A percentile compares a stretch with the other conserved stretches of the same genome.
These are phyloP conservation scores for Xylariaceae sp. DNA, from an alignment of 2,329 filamentous ascomycete species.

Conservation along the genomic window DNA sequence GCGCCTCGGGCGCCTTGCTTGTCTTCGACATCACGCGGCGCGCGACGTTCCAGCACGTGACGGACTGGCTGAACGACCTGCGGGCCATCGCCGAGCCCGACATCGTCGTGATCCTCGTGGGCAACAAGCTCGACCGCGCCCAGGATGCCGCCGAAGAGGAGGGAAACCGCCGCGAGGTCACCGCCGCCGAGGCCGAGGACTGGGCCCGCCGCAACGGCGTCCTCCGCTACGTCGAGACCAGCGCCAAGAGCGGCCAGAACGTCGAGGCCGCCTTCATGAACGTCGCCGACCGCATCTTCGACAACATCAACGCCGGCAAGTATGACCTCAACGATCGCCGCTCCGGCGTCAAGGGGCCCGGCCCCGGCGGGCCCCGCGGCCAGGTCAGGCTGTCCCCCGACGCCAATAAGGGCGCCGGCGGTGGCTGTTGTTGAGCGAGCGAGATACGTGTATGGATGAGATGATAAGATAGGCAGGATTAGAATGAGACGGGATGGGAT, in stretches of 20 bases:
- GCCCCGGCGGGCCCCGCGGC: conserved; percentile 48
- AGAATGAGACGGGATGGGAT: neutral
- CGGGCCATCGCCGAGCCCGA: conserved; percentile 93
- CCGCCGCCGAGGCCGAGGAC: conserved; percentile 78
- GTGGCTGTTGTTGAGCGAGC: conserved; percentile 51
- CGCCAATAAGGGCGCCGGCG: conserved; percentile 44
- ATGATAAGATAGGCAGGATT: neutral
- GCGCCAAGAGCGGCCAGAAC: conserved; percentile 90
- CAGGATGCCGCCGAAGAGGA: conserved; percentile 43
- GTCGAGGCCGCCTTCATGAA: conserved; percentile 93
- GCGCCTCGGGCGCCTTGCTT: conserved; percentile 70
- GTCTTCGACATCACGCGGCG: conserved; percentile 93
- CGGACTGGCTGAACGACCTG: conserved; percentile 91
- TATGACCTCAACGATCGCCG: conserved; percentile 94
- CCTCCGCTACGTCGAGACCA: conserved; percentile 93
- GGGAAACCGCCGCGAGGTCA: conserved; percentile 76
- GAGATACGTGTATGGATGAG: conserved; percentile 5
- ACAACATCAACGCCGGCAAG: conserved; percentile 92
- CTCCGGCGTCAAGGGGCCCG: conserved; percentile 82
- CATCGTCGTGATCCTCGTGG: conserved; percentile 91
- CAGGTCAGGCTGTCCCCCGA: conserved; percentile 50
- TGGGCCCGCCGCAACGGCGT: conserved; percentile 88
- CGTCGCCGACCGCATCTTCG: conserved; percentile 92
- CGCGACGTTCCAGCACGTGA: conserved; percentile 84
- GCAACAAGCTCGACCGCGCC: conserved; percentile 90